These are phyloP conservation scores for Plenodomus tracheiphilus DNA, from an alignment of 2,329 filamentous ascomycete genomes.

Conservation along the genomic window DNA sequence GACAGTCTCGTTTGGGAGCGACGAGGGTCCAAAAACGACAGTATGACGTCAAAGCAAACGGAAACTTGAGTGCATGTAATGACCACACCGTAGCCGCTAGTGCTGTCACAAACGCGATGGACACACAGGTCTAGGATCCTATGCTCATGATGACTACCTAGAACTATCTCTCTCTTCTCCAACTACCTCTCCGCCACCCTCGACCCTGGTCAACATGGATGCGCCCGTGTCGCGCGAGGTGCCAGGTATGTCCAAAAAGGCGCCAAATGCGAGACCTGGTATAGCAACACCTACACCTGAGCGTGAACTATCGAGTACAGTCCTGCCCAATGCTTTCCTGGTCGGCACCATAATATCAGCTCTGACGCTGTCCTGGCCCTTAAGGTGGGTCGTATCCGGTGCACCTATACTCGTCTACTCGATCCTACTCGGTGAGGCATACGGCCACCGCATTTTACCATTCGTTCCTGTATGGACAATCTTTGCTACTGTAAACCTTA, in stretches of 20 bases:
- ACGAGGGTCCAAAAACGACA: conserved; percentile 1
- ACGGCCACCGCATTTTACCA: conserved; percentile 48
- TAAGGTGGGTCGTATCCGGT: conserved; percentile 49
- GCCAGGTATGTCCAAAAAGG: conserved; percentile 12
- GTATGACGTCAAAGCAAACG: conserved; percentile 16
- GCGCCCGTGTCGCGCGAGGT: conserved; percentile 7
- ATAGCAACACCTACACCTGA: conserved; percentile 7
- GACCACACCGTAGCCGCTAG: conserved; percentile 6
- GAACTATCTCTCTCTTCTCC: neutral
- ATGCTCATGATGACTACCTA: neutral
- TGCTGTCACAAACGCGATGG: conserved; percentile 5
- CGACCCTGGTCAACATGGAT: conserved; percentile 10
- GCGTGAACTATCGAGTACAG: conserved; percentile 14
- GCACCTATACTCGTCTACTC: conserved; percentile 44
- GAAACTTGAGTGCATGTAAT: conserved; percentile 6
- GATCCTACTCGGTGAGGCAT: conserved; percentile 42
- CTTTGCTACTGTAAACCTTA: conserved; percentile 51
- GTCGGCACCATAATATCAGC: conserved; percentile 9
- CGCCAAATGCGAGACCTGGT: conserved; percentile 2
- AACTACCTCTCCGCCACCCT: neutral
- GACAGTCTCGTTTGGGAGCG: conserved; percentile 9
- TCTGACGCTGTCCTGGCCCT: conserved; percentile 19
- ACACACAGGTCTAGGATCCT: neutral
- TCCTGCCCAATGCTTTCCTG: conserved; percentile 19
- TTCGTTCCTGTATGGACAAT: conserved; percentile 53